Evolutionary conservation across 768 basidiomycete species (phyloP), one percentile per base, ranked within the genome.

Genomic region (Lentinula boryana): DNA sequence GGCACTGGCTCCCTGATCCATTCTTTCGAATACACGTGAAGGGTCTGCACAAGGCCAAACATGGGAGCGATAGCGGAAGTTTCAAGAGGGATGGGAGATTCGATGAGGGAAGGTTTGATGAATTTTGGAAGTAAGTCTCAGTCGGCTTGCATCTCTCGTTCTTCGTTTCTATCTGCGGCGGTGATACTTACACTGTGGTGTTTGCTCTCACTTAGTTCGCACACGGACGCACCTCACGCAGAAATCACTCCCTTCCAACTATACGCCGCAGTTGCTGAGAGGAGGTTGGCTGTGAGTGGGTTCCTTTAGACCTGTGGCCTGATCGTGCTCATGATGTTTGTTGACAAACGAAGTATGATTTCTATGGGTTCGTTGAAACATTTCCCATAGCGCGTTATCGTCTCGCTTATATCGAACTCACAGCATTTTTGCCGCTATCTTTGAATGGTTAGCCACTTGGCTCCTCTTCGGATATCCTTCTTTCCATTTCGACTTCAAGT

Each of bases 1-100:
- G 41, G 23, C 57, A 32, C 56, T 44, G 16, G 35, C 27, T 60
- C 7, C 62, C 58, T 13, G 59, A 60, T 46, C 62, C 59, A 27
- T 56, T 60, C 46, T 63, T 60, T 31, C 60, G 62, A 15, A 40
- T 60, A 15, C 27, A 33, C 44, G 40, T 65, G 46, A 27, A 21
- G 5, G 48, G 52, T 13, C 41, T 62, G 2, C 57, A 59, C 7
- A 46, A 53, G n/a, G 54, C 13, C 35, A 56, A 52, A 44, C 54
- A 57, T 43, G 55, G 55, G 23, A 55, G 54, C 36, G 54, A 55
- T 8, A 55, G 35, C 18, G 54, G 54, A 21, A 55, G 54, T 40
- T 55, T 55, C 21, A 55, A 27, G 18, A 55, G 36, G 18, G 54
- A 55, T 40, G 54, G 54, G 9, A 55, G 21, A 7, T 40, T 55